A percentile compares a stretch with the other conserved stretches of the same genome.
Evolutionary conservation across 768 basidiomycete species (phyloP).

Genomic region (Agaricus subrufescens): DNA sequence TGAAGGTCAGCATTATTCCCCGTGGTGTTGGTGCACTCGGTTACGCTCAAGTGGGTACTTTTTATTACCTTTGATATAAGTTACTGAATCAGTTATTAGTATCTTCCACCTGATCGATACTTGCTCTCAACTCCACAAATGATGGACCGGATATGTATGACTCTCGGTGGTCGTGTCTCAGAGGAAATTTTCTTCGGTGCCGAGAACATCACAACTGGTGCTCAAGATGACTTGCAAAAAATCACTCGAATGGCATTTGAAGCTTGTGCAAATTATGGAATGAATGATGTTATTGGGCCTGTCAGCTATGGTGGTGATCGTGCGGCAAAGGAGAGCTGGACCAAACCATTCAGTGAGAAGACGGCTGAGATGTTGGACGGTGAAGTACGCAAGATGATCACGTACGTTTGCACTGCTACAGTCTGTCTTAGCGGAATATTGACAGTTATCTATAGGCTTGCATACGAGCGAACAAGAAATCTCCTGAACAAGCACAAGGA

Average conservation of each 20-base stretch:
- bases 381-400: constrained; percentile 96
- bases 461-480: constrained; percentile 79
- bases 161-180: constrained; percentile 93
- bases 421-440: background rate
- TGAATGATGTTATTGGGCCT: constrained; percentile 93
- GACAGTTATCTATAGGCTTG: constrained; percentile 30
- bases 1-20: constrained; percentile 98
- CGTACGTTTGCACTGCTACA: constrained; percentile 13
- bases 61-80: background rate
- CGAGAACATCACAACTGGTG: constrained; percentile 94
- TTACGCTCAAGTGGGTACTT: constrained; percentile 77
- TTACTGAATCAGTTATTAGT: constrained; percentile 39
- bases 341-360: constrained; percentile 97
- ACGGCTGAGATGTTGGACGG: constrained; percentile 90
- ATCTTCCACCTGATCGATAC: constrained; percentile 93
- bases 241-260: constrained; percentile 98
- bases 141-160: constrained; percentile 96
- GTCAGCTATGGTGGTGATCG: constrained; percentile 93
- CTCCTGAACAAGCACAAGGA: constrained; percentile 77
- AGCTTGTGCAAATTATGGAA: constrained; percentile 92
- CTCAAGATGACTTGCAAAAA: constrained; percentile 97
- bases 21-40: constrained; percentile 93
- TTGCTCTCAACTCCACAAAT: constrained; percentile 94
- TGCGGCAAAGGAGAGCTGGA: constrained; percentile 82
- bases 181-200: constrained; percentile 97